These are phyloP conservation scores for Talaromyces sp. DNA, from an alignment of 2,329 filamentous ascomycete genomes.

Conservation along the genomic window DNA sequence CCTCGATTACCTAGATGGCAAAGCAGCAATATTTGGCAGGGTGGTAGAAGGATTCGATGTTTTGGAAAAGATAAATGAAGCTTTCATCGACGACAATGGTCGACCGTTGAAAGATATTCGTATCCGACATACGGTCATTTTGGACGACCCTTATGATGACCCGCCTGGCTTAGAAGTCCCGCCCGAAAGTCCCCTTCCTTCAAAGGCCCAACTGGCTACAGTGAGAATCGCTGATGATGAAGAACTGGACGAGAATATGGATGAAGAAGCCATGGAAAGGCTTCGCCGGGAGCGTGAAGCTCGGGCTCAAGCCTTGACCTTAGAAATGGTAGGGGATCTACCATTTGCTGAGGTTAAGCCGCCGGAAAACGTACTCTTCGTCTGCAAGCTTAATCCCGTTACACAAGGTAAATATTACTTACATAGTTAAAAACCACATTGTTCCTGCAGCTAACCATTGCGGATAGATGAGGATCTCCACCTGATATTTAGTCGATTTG, in stretches of 20 bases:
- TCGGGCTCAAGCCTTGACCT: constrained; percentile 83
- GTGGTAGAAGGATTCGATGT: constrained; percentile 95
- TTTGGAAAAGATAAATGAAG: constrained; percentile 85
- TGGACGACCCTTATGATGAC: constrained; percentile 90
- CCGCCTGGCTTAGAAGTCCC: constrained; percentile 71
- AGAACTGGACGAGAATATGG: constrained; percentile 68
- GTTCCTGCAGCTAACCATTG: constrained; percentile 15
- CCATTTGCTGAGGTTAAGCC: constrained; percentile 97
- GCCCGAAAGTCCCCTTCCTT: constrained; percentile 71
- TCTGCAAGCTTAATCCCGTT: constrained; percentile 97
- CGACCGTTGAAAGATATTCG: constrained; percentile 90
- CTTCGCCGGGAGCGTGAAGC: constrained; percentile 82
- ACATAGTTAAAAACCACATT: background rate
- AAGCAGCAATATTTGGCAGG: constrained; percentile 90
- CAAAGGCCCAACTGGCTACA: constrained; percentile 79
- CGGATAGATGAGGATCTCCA: constrained; percentile 76
- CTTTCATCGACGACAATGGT: constrained; percentile 80
- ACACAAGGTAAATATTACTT: constrained; percentile 56
- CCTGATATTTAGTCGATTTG: constrained; percentile 94
- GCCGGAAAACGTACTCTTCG: constrained; percentile 93
- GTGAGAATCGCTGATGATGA: constrained; percentile 90
- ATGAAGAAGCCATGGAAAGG: constrained; percentile 75
- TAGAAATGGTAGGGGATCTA: constrained; percentile 96
- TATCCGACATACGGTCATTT: constrained; percentile 83
- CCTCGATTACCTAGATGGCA: constrained; percentile 84